Evolutionary conservation across 2,329 filamentous ascomycete genomes (phyloP), one percentile per base, ranked within the genome.

Genomic region (Rhinocladiella similis): DNA sequence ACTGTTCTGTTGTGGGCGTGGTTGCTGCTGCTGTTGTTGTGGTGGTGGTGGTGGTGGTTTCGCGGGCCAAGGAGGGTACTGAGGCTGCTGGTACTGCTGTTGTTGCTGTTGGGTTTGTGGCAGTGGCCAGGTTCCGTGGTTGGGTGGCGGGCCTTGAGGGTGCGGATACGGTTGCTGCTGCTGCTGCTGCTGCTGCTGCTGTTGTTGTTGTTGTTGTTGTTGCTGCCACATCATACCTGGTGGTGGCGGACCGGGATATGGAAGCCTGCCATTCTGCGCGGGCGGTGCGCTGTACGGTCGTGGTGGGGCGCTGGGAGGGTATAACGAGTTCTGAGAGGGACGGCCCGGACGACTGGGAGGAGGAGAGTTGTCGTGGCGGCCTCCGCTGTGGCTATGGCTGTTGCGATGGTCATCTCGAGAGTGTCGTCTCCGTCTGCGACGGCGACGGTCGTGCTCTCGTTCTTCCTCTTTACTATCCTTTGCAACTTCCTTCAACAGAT

Each of bases 401-500:
- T 58, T 54, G 42, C 46, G 39, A 19, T 51, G 45, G 7, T 59
- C 53, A 18, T 57, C 49, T 14, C 47, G 25, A 19, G 50, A 46
- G 19, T 53, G 57, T 13, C 53, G 42, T 12, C 54, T 42, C 46
- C 56, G 50, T n/a, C 59, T 57, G n/a, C 59, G 47, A 33, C 38
- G 49, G 14, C 36, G 19, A 22, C 27, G 50, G 25, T 59, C 52
- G 2, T 47, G 52, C 5, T 60, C 57, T 14, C 39, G 48, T 27
- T 59, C 57, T 27, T 56, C 61, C 47, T 59, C 59, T 29, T 61
- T 55, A 36, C 49, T 58, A 35, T 63, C 56, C 41, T 60, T 60
- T 29, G 53, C 54, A 12, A 61, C 53, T 35, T 63, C 61, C 38
- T 63, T 63, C 18, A 61, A 53, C 2, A 63, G 49, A 22, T 60